Evolutionary conservation across 2,329 filamentous ascomycete genomes (phyloP).

Genomic region (Penicillium sp.): DNA sequence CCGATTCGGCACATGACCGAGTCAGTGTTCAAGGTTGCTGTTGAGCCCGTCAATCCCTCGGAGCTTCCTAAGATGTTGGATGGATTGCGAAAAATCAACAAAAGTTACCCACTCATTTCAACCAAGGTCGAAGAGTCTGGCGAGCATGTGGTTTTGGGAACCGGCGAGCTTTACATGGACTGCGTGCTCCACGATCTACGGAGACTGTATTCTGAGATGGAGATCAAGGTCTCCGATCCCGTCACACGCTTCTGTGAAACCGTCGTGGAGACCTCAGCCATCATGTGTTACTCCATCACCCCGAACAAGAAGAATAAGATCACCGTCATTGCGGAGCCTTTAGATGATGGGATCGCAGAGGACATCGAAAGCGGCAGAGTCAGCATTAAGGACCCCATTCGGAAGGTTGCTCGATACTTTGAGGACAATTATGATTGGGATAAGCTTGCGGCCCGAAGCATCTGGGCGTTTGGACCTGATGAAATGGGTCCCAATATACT

Average conservation of each 20-base stretch:
- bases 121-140: slow-evolving; percentile 98
- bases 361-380: slow-evolving; percentile 91
- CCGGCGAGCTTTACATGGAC: slow-evolving; percentile 99
- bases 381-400: slow-evolving; percentile 85
- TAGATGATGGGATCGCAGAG: slow-evolving; percentile 89
- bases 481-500: slow-evolving; percentile 93
- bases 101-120: slow-evolving; percentile 90
- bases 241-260: slow-evolving; percentile 98
- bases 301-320: slow-evolving; percentile 99
- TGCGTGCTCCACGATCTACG: slow-evolving; percentile 94
- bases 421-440: slow-evolving; percentile 98
- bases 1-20: slow-evolving; percentile 93
- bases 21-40: slow-evolving; percentile 94
- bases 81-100: slow-evolving; percentile 92
- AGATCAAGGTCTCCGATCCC: slow-evolving; percentile 96
- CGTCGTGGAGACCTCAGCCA: slow-evolving; percentile 92
- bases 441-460: slow-evolving; percentile 85
- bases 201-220: slow-evolving; percentile 95
- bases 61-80: slow-evolving; percentile 99
- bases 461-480: slow-evolving; percentile 97
- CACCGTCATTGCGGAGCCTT: slow-evolving; percentile 94
- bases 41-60: slow-evolving; percentile 96
- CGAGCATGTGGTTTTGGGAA: slow-evolving; percentile 91
- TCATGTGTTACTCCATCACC: slow-evolving; percentile 95
- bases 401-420: slow-evolving; percentile 93